Evolutionary conservation across 1,284 basidiomycete genomes (phyloP).

Genomic region (Cystobasidiaceae sp.): DNA sequence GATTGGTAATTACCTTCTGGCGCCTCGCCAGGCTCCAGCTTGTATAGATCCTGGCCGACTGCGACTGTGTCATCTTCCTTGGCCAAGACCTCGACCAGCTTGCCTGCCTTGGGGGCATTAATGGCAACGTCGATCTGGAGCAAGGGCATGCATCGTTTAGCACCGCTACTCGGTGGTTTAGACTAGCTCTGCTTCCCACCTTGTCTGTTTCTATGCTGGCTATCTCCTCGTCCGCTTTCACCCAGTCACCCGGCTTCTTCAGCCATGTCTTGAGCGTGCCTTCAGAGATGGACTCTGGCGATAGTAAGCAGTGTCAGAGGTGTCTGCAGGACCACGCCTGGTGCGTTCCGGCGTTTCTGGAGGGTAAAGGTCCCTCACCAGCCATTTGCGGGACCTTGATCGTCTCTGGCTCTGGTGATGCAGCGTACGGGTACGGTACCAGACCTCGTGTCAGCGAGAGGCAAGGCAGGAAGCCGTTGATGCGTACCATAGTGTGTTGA

Average conservation of each 20-base stretch:
- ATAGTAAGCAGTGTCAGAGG: too few species aligned
- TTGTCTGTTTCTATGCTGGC: conserved; percentile 99
- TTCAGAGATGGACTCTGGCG: conserved; percentile 81
- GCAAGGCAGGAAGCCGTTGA: too few species aligned
- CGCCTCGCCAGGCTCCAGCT: conserved; percentile 57
- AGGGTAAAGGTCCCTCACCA: too few species aligned
- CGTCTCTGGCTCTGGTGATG: conserved; percentile 55
- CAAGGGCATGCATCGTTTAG: too few species aligned
- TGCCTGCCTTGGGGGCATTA: conserved; percentile 88
- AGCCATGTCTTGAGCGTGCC: conserved; percentile 94
- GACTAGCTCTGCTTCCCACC: conserved; percentile 51
- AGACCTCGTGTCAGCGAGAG: too few species aligned
- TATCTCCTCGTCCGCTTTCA: conserved; percentile 89
- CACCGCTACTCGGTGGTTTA: too few species aligned
- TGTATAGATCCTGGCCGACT: conserved; percentile 91
- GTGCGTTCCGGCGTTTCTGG: too few species aligned
- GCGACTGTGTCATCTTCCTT: conserved; percentile 90
- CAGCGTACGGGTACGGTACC: too few species aligned
- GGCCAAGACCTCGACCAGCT: conserved; percentile 78
- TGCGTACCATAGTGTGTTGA: background rate
- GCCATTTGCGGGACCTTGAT: conserved; percentile 99
- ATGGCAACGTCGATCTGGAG: conserved; percentile 91
- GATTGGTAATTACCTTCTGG: background rate
- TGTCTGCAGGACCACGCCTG: too few species aligned
- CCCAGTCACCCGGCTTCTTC: conserved; percentile 88